Base-by-base conservation (phyloP, 352 stramenopile species). In the Pythium aphanidermatum region DNA sequence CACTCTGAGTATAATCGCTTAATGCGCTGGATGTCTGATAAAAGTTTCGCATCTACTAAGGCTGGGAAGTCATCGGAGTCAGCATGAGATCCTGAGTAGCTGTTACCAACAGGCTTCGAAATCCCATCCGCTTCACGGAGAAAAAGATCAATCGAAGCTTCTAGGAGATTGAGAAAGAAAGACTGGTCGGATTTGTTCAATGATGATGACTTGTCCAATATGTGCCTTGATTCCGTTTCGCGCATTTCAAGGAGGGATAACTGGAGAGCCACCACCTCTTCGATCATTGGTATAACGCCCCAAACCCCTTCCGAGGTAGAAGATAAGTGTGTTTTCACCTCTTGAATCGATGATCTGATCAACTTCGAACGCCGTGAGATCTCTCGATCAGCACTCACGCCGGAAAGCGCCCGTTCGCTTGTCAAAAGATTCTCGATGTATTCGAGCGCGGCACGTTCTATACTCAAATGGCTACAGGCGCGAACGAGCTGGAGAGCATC, bases 351-450 rank as follows among this genome's bases (percentile, higher is more conserved):
- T 25, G 34, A 35, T 39, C 75, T 83, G n/a, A 76, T 56, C 30
- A 74, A 56, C 5, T 26, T 45, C 17, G 55, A 85, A 44, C 25
- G 75, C 66, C 42, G 46, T 14, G 16, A 14, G 29, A 21, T 29
- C 14, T 38, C 28, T 17, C 11, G 28, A 2, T 31, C 5, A 6
- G 60, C 30, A 8, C 17, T 27, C 17, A 16, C 29, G 50, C 29
- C 31, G n/a, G 19, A 40, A 19, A 39, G 46, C 24, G 43, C 35
- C 9, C 29, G 10, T n/a, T 52, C 38, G n/a, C 65, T 51, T 4
- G 49, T 65, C 7, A 86, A 51, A 29, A 89, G 44, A 16, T 89
- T 89, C 46, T 86, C 74, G 5, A 83, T 68, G 34, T 72, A 86
- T 32, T 68, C 57, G 21, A 83, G 51, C n/a, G 51, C 68, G 19